Evolutionary conservation across 257 asterid genomes (phyloP), one percentile per base, ranked within the genome.

Genomic region (Solanum neorickii): DNA sequence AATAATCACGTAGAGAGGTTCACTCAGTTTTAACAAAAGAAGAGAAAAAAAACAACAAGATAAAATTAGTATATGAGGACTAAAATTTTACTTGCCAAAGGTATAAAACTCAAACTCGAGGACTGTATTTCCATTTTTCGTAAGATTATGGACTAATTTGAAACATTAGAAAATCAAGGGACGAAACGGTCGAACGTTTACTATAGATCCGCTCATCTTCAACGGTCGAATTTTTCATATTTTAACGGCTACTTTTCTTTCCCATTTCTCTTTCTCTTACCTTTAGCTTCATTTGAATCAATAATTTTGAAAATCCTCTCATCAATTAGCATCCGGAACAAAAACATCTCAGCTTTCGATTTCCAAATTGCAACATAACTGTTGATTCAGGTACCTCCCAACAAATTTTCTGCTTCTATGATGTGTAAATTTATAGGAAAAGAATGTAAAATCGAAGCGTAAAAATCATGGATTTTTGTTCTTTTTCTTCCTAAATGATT

Each of bases 151-250:
- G 68, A 80, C 85, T 46, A 80, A 27, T 29, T 18, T 29, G 85
- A 80, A 47, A 31, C 27, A 52, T 82, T 13, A 6, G 29, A 82
- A 80, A 49, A 12, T 82, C 2, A 0, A 49, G 69, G 69, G 69
- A 82, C 16, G 46, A 82, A 82, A 29, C 85, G 46, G 69, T 82
- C 85, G 85, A 82, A 49, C 85, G 85, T 82, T 82, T 49, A 69
- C 86, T 84, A 83, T 72, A 85, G 9, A 41, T 77, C 84, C 70
- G 83, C 91, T 66, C 85, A 62, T 80, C 46, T 56, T 87, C 90
- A 89, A 91, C 92, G 92, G 92, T 91, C 93, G 89, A 91, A 33
- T 91, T 86, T 72, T 27, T 49, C 69, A 29, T 82, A 49, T 29
- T 49, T 25, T 56, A 86, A 88, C 91, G 88, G 88, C 90, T 88